Evolutionary conservation across 495 filamentous ascomycete genomes (phyloP).

Genomic region (Penicillium pancosmium): DNA sequence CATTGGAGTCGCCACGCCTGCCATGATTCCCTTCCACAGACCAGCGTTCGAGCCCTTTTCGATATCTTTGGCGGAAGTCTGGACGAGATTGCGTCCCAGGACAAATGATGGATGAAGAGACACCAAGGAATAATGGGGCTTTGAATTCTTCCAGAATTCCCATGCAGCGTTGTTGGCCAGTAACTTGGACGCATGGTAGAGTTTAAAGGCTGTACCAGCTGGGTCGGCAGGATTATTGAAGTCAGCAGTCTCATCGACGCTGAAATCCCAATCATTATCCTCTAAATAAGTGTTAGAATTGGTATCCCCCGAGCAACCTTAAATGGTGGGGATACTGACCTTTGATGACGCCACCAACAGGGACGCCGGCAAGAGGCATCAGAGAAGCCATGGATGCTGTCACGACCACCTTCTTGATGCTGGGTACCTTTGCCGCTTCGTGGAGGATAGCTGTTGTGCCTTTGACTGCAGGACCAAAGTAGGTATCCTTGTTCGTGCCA

Average conservation of each 20-base stretch:
- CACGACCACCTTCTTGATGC: conserved; percentile 41
- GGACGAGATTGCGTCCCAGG: conserved; percentile 32
- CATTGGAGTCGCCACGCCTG: conserved; percentile 6
- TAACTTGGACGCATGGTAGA: conserved; percentile 37
- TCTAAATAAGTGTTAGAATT: conserved; percentile 19
- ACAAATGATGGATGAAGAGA: conserved; percentile 34
- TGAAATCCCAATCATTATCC: conserved; percentile 35
- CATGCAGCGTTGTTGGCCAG: conserved; percentile 33
- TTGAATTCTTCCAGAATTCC: conserved; percentile 23
- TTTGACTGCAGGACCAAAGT: conserved; percentile 35
- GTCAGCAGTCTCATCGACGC: conserved; percentile 24
- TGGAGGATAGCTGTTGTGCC: conserved; percentile 35
- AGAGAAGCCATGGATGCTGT: conserved; percentile 38
- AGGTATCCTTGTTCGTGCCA: conserved; percentile 29
- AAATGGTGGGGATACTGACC: conserved; percentile 14
- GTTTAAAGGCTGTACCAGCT: conserved; percentile 16
- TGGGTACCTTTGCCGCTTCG: conserved; percentile 29
- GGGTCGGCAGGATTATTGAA: conserved; percentile 20
- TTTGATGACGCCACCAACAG: conserved; percentile 27
- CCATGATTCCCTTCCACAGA: conserved; percentile 26
- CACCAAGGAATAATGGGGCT: conserved; percentile 33
- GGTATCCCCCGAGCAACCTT: neutral
- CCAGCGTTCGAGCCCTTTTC: conserved; percentile 21
- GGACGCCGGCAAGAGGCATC: conserved; percentile 29
- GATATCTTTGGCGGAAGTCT: conserved; percentile 28